Percentiles rank a stretch among this genome's conserved stretches.
Conservation (phyloP, 2,329 filamentous ascomycete genomes). For the Diaporthe humulicola region DNA sequence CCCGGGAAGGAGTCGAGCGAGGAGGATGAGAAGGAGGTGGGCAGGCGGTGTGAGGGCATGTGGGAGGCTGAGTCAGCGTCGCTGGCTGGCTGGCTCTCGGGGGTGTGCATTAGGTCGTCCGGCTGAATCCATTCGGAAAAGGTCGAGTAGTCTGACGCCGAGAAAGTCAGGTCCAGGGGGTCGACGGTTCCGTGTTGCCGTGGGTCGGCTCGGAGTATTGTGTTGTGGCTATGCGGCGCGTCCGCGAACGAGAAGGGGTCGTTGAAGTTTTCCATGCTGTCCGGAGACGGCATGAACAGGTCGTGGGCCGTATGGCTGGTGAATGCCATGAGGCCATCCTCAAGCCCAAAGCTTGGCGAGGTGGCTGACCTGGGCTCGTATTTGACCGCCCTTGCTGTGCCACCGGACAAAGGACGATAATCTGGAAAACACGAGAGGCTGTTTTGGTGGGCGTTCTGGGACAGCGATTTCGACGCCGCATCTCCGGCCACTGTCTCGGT, state of each 20-base stretch:
- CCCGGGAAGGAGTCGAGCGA: conserved; percentile 34
- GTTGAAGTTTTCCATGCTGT: conserved; percentile 33
- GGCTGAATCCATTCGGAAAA: conserved; percentile 39
- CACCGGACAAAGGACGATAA: conserved; percentile 33
- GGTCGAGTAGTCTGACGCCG: conserved; percentile 37
- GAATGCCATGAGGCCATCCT: conserved; percentile 38
- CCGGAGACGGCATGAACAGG: conserved; percentile 37
- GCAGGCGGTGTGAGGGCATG: conserved; percentile 5
- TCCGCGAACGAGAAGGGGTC: conserved; percentile 38
- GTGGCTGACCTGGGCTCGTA: conserved; percentile 34
- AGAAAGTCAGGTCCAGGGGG: conserved; percentile 36
- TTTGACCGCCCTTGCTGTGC: conserved; percentile 34
- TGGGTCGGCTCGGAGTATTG: conserved; percentile 25
- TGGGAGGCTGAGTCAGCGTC: conserved; percentile 33
- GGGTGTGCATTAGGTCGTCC: conserved; percentile 38
- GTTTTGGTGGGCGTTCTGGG: conserved; percentile 33
- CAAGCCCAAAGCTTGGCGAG: conserved; percentile 34
- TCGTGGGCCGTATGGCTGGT: conserved; percentile 33
- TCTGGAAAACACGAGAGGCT: conserved; percentile 37
- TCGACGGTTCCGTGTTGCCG: conserved; percentile 35
- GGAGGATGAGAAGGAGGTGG: conserved; percentile 8
- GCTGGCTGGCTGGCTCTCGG: conserved; percentile 25
- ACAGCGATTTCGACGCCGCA: conserved; percentile 28
- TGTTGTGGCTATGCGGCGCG: conserved; percentile 25
- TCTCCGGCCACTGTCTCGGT: conserved; percentile 32